Evolutionary conservation across 1,284 basidiomycete species (phyloP).

Genomic region (Schizophyllum amplum): DNA sequence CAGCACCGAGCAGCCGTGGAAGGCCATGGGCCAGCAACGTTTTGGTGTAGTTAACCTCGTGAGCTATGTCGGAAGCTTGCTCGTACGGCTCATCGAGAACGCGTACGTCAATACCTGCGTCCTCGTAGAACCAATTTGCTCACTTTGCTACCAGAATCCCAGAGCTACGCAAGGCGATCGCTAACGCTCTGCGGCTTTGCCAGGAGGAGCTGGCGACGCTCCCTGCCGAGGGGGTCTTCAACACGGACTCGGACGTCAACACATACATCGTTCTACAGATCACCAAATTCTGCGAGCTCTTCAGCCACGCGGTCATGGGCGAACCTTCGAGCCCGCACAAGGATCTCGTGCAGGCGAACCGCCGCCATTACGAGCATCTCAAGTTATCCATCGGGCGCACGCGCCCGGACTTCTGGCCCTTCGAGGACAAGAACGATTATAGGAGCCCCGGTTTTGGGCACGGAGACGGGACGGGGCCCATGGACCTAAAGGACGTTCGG

Average conservation of each 20-base stretch:
- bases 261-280: conserved; percentile 38
- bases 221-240: conserved; percentile 26
- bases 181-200: conserved; percentile 26
- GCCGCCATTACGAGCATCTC: conserved; percentile 17
- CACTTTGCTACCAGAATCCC: not conserved
- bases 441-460: not conserved
- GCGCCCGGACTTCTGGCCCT: conserved; percentile 14
- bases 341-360: conserved; percentile 16
- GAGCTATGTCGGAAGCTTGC: conserved; percentile 38
- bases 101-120: conserved; percentile 32
- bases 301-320: conserved; percentile 27
- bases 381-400: conserved; percentile 18
- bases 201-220: conserved; percentile 27
- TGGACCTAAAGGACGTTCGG: conserved; percentile 26
- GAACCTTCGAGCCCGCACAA: conserved; percentile 18
- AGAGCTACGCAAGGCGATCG: not conserved
- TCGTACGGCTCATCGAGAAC: conserved; percentile 40
- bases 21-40: conserved; percentile 29
- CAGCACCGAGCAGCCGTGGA: conserved; percentile 41
- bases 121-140: too few species aligned
- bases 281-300: conserved; percentile 33
- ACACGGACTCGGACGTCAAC: conserved; percentile 31
- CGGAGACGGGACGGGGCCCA: not conserved
- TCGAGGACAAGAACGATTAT: not conserved
- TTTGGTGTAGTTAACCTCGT: conserved; percentile 55